Evolutionary conservation across 2,329 filamentous ascomycete species (phyloP).

Genomic region (Simplicillium aogashimaense): DNA sequence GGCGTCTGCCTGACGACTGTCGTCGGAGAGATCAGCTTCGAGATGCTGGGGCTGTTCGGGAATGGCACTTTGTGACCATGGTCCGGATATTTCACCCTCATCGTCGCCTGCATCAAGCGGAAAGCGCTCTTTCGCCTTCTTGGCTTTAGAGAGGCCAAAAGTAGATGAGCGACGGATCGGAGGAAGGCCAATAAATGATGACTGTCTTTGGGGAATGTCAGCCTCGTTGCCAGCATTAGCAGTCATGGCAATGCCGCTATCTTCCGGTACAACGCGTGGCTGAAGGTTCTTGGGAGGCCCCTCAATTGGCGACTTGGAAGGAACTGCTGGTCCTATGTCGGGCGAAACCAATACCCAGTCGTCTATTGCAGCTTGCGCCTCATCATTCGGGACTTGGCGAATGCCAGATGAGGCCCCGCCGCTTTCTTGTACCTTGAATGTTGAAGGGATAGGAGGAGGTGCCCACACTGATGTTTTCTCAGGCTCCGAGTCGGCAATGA

Average conservation of each 20-base stretch:
- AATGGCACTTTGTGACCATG: background rate
- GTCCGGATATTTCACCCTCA: slow-evolving; percentile 2
- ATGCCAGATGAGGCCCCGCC: no score
- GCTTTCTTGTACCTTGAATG: no score
- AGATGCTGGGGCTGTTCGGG: background rate
- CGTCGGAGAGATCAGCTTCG: slow-evolving; percentile 1
- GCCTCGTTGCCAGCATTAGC: slow-evolving; percentile 8
- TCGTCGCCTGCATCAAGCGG: slow-evolving; percentile 24
- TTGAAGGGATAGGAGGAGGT: no score
- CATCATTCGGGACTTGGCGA: no score
- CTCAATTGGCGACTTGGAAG: background rate
- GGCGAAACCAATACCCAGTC: background rate
- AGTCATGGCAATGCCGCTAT: slow-evolving; percentile 4
- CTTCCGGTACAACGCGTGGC: background rate
- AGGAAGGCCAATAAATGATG: slow-evolving; percentile 47
- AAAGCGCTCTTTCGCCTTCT: slow-evolving; percentile 21
- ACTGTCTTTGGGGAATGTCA: slow-evolving; percentile 26
- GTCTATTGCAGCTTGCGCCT: no score
- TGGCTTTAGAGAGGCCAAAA: slow-evolving; percentile 32
- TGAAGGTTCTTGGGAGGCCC: background rate
- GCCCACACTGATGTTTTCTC: no score
- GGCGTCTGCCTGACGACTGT: background rate
- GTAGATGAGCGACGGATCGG: slow-evolving; percentile 49
- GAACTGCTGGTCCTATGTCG: background rate
- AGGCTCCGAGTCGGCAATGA: no score